Evolutionary conservation across 345 rosid species (phyloP).

Genomic region (rapeseed (Brassica napus)): DNA sequence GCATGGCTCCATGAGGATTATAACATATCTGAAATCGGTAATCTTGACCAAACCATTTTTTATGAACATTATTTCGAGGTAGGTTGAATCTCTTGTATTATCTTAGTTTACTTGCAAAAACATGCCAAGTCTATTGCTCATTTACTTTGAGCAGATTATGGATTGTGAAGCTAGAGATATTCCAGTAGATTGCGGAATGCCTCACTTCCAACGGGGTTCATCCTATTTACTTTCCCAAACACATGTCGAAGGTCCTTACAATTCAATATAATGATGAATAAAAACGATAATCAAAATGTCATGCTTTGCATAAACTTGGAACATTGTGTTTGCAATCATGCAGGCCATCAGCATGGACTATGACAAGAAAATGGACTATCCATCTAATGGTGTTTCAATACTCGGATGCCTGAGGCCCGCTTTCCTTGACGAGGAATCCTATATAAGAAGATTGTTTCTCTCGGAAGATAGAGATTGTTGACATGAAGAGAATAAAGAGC

Average conservation of each 20-base stretch:
- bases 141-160: constrained; percentile 51
- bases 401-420: constrained; percentile 81
- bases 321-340: not conserved
- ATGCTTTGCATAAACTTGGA: not conserved
- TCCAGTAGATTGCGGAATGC: constrained; percentile 89
- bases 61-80: constrained; percentile 84
- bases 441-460: constrained; percentile 61
- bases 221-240: constrained; percentile 88
- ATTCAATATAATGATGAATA: constrained; percentile 7
- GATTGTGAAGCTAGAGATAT: constrained; percentile 63
- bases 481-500: too few species aligned
- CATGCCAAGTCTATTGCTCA: not conserved
- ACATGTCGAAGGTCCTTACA: constrained; percentile 65
- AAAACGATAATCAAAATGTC: not conserved
- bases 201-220: constrained; percentile 62
- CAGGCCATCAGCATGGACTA: constrained; percentile 64
- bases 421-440: constrained; percentile 74
- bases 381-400: constrained; percentile 88
- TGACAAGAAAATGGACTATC: constrained; percentile 66
- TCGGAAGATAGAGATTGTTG: constrained; percentile 53
- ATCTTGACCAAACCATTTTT: constrained; percentile 48
- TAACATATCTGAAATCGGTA: constrained; percentile 49
- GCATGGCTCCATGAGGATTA: constrained; percentile 50
- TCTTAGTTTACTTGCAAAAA: not conserved
- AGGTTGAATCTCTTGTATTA: constrained; percentile 13